Conservation (phyloP, 2,329 filamentous ascomycete genomes). For the Fusarium verticillioides region DNA sequence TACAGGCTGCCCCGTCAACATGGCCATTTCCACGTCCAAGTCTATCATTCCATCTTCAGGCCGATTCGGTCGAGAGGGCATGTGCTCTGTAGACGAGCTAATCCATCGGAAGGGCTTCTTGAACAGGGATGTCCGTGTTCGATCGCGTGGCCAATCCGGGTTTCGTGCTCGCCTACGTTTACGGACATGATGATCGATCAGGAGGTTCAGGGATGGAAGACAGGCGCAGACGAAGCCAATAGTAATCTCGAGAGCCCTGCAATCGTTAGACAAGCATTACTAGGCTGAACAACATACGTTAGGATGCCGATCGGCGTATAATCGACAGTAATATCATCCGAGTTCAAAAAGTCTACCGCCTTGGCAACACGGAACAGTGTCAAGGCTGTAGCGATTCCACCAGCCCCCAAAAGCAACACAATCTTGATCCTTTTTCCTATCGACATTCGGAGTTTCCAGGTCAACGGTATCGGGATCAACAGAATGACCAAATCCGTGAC, state of each 20-base stretch:
- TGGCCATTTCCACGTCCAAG: slow-evolving; percentile 37
- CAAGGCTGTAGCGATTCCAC: slow-evolving; percentile 35
- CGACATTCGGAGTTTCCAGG: slow-evolving; percentile 28
- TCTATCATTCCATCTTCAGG: slow-evolving; percentile 23
- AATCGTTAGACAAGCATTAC: background rate
- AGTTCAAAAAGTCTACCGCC: slow-evolving; percentile 25
- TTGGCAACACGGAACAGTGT: slow-evolving; percentile 26
- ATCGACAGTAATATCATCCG: slow-evolving; percentile 35
- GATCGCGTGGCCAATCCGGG: background rate
- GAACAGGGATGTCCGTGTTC: background rate
- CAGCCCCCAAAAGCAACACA: slow-evolving; percentile 31
- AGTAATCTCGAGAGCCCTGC: slow-evolving; percentile 28
- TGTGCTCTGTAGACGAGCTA: slow-evolving; percentile 18
- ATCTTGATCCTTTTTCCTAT: slow-evolving; percentile 38
- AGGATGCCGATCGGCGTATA: slow-evolving; percentile 30
- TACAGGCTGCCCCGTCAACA: slow-evolving; percentile 34
- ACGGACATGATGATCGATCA: slow-evolving; percentile 29
- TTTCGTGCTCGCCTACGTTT: slow-evolving; percentile 10
- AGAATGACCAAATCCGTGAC: slow-evolving; percentile 36
- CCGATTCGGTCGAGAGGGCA: background rate
- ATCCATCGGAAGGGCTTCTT: slow-evolving; percentile 32
- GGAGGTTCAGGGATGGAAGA: slow-evolving; percentile 33
- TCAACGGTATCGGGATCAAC: slow-evolving; percentile 30
- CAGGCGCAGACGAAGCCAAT: slow-evolving; percentile 42
- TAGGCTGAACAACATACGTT: slow-evolving; percentile 3